Conservation (phyloP, 345 rosid species). For the Gossypium mustelinum region DNA sequence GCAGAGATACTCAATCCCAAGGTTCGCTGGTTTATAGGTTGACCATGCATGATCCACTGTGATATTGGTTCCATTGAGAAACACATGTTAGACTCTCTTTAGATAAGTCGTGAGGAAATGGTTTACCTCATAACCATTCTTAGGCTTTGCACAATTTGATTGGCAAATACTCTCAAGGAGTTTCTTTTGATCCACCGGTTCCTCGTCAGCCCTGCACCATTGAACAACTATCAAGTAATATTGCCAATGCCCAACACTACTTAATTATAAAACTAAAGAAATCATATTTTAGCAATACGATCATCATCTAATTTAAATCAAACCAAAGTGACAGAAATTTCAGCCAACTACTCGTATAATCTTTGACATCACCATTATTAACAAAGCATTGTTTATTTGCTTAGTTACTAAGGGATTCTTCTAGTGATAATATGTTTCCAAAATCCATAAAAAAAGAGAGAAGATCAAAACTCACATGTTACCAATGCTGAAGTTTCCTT, state of each 20-base stretch:
- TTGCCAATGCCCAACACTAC: too few species aligned
- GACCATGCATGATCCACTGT: too few species aligned
- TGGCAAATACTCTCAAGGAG: slow-evolving; percentile 51
- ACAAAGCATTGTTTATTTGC: not conserved
- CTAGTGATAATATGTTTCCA: too few species aligned
- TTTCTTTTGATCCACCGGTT: slow-evolving; percentile 46
- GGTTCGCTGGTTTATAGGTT: too few species aligned
- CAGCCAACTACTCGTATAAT: not conserved
- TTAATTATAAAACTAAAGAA: too few species aligned
- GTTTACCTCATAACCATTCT: slow-evolving; percentile 39
- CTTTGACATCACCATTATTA: not conserved
- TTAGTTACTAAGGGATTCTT: not conserved
- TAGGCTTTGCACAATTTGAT: slow-evolving; percentile 50
- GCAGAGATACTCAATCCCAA: too few species aligned
- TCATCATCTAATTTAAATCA: not conserved
- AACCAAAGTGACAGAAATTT: too few species aligned
- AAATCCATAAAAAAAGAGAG: too few species aligned
- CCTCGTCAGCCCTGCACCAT: slow-evolving; percentile 51
- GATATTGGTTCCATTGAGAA: too few species aligned
- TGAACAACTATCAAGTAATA: not conserved
- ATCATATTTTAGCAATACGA: not conserved
- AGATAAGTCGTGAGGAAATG: not conserved
- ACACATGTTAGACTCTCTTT: too few species aligned
- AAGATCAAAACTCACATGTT: not conserved
- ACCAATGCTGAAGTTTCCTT: not conserved